Conservation (phyloP, 2,329 filamentous ascomycete species). For the Didymellaceae sp. region DNA sequence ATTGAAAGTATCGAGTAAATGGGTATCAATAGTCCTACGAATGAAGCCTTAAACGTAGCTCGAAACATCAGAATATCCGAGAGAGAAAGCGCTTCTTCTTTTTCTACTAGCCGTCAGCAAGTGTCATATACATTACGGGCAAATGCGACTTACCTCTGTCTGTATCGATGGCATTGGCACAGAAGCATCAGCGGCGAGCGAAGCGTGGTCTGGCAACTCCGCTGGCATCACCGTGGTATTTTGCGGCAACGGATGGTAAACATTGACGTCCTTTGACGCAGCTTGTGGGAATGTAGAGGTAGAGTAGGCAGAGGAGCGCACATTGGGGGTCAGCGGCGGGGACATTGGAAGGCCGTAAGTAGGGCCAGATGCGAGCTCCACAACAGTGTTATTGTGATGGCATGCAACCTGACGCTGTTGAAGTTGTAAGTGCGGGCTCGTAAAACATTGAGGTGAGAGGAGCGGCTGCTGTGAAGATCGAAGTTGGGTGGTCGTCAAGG, state of each 20-base stretch:
- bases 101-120: too few relatives aligned
- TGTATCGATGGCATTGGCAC: conserved; percentile 16
- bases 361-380: conserved; percentile 1
- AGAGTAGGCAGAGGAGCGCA: conserved; percentile 17
- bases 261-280: conserved; percentile 15
- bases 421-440: conserved; percentile 13
- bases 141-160: conserved; percentile 30
- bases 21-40: too few relatives aligned
- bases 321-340: conserved; percentile 26
- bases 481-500: conserved; percentile 38
- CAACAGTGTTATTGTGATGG: conserved; percentile 11
- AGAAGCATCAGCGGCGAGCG: conserved; percentile 20
- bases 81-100: too few relatives aligned
- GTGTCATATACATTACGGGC: too few relatives aligned
- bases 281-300: conserved; percentile 17
- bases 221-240: conserved; percentile 28
- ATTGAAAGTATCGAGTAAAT: too few relatives aligned
- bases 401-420: conserved; percentile 18
- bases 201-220: conserved; percentile 23
- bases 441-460: background rate
- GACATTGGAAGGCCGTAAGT: conserved; percentile 13
- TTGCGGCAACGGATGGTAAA: conserved; percentile 16
- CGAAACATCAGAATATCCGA: too few relatives aligned
- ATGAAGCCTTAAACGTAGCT: too few relatives aligned
- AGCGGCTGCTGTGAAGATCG: conserved; percentile 25